Conservation (phyloP, 1,284 basidiomycete species). For the Trichosporon ovoides region DNA sequence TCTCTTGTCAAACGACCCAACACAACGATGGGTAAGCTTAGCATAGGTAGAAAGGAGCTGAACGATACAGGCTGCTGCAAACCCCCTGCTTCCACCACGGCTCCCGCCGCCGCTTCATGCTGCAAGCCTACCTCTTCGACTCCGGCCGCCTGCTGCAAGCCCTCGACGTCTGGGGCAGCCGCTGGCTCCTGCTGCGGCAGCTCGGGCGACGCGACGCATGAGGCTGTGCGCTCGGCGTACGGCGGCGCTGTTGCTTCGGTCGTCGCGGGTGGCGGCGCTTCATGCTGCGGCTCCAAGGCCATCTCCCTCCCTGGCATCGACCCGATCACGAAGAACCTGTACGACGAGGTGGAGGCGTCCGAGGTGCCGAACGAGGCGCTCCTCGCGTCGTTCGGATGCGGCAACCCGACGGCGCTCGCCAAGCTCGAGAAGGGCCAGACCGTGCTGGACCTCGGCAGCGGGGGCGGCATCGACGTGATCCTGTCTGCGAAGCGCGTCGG, state of each 20-base stretch:
- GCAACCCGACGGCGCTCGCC: slow-evolving; percentile 22
- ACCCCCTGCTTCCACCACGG: no score
- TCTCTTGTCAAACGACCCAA: no score
- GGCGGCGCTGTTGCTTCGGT: background rate
- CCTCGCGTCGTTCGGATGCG: slow-evolving; percentile 21
- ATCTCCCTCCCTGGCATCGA: slow-evolving; percentile 12
- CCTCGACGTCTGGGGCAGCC: background rate
- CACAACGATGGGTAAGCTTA: no score
- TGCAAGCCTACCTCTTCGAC: background rate
- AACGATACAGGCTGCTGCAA: no score
- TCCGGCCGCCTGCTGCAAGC: background rate
- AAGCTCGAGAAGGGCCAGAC: slow-evolving; percentile 52
- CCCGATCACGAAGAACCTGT: slow-evolving; percentile 22
- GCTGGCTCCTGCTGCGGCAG: background rate
- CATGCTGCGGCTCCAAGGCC: slow-evolving; percentile 20
- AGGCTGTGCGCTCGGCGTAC: background rate
- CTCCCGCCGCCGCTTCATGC: background rate
- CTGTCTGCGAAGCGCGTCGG: slow-evolving; percentile 55
- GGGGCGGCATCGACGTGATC: slow-evolving; percentile 56
- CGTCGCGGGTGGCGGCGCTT: background rate
- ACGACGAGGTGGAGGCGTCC: slow-evolving; percentile 13
- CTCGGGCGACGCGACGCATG: background rate
- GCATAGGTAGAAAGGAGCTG: no score
- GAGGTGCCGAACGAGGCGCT: slow-evolving; percentile 19
- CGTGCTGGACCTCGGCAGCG: slow-evolving; percentile 57